Evolutionary conservation across 495 filamentous ascomycete species (phyloP).

Genomic region (Talaromyces proteolyticus): DNA sequence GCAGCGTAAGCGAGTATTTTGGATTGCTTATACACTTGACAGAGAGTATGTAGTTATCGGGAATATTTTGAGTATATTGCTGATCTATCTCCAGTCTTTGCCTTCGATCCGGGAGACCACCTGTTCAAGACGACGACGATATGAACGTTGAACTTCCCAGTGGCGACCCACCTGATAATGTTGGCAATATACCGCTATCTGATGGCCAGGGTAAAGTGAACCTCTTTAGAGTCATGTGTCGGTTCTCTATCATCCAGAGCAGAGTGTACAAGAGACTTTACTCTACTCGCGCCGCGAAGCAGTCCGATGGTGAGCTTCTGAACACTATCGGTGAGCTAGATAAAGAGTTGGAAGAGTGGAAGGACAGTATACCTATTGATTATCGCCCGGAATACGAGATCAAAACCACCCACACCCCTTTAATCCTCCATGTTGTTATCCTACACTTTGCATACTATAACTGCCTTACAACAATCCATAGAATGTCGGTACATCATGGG

Average conservation of each 20-base stretch:
- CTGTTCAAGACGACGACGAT: slow-evolving; percentile 94
- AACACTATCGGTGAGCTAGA: slow-evolving; percentile 97
- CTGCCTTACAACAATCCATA: slow-evolving; percentile 93
- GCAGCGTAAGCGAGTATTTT: slow-evolving; percentile 94
- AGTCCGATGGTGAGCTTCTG: slow-evolving; percentile 87
- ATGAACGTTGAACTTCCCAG: slow-evolving; percentile 96
- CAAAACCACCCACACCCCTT: slow-evolving; percentile 77
- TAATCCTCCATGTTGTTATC: slow-evolving; percentile 88
- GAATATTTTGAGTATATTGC: not conserved
- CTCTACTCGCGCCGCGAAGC: slow-evolving; percentile 84
- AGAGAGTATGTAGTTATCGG: slow-evolving; percentile 58
- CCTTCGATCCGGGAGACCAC: slow-evolving; percentile 84
- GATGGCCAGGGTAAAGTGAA: slow-evolving; percentile 93
- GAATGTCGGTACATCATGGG: slow-evolving; percentile 96
- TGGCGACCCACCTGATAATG: slow-evolving; percentile 82
- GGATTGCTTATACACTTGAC: slow-evolving; percentile 95
- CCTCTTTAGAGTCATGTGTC: slow-evolving; percentile 84
- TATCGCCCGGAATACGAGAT: slow-evolving; percentile 95
- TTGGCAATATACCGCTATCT: slow-evolving; percentile 85
- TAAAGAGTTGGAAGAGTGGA: slow-evolving; percentile 90
- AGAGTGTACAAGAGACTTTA: slow-evolving; percentile 93
- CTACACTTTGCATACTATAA: slow-evolving; percentile 98
- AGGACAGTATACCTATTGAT: slow-evolving; percentile 87
- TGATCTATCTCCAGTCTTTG: slow-evolving; percentile 55
- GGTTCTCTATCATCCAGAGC: slow-evolving; percentile 86